Percentiles rank a stretch among this genome's conserved stretches.
phyloP scores from a whole-genome alignment of 148 eudicot species.

The Limonium bicolor region DNA sequence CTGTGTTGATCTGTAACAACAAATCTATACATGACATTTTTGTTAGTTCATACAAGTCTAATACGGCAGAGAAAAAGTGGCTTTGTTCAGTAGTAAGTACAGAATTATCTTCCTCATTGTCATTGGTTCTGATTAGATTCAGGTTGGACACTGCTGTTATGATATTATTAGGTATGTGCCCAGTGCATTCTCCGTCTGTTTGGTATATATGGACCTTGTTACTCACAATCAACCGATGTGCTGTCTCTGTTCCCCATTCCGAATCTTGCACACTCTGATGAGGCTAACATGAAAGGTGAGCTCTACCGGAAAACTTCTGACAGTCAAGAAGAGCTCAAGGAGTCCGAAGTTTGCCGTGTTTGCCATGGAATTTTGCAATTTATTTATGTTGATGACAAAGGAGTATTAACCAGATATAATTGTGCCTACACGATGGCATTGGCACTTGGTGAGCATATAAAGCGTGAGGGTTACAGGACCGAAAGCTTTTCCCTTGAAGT shows the following conservation, averaged over 20 bases:
- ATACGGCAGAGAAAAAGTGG: background rate
- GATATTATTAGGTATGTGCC: conserved; percentile 39
- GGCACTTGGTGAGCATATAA: conserved; percentile 35
- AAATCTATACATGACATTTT: background rate
- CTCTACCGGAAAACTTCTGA: conserved; percentile 6
- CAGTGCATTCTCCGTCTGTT: conserved; percentile 63
- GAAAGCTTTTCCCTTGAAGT: conserved; percentile 66
- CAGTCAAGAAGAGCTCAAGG: conserved; percentile 6
- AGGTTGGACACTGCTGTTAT: background rate
- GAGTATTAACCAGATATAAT: conserved; percentile 18
- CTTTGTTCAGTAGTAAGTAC: background rate
- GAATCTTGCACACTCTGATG: conserved; percentile 11
- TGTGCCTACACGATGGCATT: conserved; percentile 47
- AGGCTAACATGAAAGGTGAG: conserved; percentile 6
- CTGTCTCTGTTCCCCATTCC: conserved; percentile 12
- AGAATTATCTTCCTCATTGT: background rate
- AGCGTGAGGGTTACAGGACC: conserved; percentile 31
- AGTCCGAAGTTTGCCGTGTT: conserved; percentile 30
- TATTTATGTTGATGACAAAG: conserved; percentile 28
- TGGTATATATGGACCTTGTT: conserved; percentile 30
- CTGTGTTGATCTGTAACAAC: background rate
- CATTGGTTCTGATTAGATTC: too few species aligned
- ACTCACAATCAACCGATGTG: conserved; percentile 17
- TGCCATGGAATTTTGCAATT: conserved; percentile 83
- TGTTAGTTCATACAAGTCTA: background rate